Evolutionary conservation across 2,329 filamentous ascomycete genomes (phyloP).

Genomic region (Teratosphaeria gauchensis): DNA sequence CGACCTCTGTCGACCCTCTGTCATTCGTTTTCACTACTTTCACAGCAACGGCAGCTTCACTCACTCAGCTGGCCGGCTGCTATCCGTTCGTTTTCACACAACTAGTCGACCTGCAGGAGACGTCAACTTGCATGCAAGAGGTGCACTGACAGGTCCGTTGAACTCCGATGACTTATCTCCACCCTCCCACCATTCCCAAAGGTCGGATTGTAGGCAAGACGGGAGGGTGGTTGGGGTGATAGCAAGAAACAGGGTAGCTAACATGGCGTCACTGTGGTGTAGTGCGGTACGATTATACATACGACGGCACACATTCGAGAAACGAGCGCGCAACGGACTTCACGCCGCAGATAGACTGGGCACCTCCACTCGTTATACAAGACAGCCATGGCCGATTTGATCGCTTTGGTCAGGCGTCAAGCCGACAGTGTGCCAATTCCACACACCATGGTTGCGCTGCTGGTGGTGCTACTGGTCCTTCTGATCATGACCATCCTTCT

Average conservation of each 20-base stretch:
- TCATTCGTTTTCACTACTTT: background rate
- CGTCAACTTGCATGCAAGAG: background rate
- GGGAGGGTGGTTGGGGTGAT: background rate
- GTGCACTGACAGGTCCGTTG: background rate
- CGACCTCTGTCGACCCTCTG: background rate
- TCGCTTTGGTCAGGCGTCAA: conserved; percentile 43
- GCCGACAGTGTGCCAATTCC: conserved; percentile 40
- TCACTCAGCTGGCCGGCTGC: conserved; percentile 51
- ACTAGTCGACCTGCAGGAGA: background rate
- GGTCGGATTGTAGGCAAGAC: background rate
- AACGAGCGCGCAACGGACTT: background rate
- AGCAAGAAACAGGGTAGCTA: background rate
- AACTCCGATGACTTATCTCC: background rate
- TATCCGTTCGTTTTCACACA: conserved; percentile 8
- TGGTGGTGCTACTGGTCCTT: conserved; percentile 71
- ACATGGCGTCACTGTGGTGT: background rate
- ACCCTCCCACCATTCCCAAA: background rate
- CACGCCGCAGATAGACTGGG: too few relatives aligned
- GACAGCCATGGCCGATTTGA: conserved; percentile 32
- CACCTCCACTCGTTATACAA: background rate
- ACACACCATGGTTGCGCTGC: conserved; percentile 59
- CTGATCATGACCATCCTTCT: conserved; percentile 63
- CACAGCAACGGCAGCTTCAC: conserved; percentile 44
- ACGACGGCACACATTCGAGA: background rate
- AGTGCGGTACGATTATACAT: background rate